Conservation (phyloP, 2,329 filamentous ascomycete species). For the Pestalotiopsis fici region DNA sequence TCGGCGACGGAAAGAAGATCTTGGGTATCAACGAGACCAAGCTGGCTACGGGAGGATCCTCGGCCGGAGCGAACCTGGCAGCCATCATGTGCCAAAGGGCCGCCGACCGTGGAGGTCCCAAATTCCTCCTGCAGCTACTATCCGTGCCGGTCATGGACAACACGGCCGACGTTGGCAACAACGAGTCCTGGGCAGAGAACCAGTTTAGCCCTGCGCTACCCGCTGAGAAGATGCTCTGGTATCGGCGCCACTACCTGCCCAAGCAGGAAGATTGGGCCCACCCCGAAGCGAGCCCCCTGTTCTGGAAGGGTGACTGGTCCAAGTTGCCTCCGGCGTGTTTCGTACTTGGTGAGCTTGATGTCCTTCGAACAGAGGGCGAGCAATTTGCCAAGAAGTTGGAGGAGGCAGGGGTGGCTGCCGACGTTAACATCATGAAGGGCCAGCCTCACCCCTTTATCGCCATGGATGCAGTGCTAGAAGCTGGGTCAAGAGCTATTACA, state of each 20-base stretch:
- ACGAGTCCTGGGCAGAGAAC: slow-evolving; percentile 49
- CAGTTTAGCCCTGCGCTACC: slow-evolving; percentile 53
- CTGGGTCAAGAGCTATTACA: slow-evolving; percentile 51
- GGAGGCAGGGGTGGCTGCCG: slow-evolving; percentile 45
- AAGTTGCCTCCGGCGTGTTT: slow-evolving; percentile 51
- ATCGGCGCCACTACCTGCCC: slow-evolving; percentile 58
- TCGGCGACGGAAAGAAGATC: slow-evolving; percentile 23
- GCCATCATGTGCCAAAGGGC: slow-evolving; percentile 54
- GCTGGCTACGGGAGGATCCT: slow-evolving; percentile 50
- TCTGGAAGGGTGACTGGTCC: slow-evolving; percentile 51
- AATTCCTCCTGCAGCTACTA: slow-evolving; percentile 51
- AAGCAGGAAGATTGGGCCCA: slow-evolving; percentile 43
- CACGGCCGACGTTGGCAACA: slow-evolving; percentile 46
- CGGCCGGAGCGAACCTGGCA: slow-evolving; percentile 54
- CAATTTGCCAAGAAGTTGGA: slow-evolving; percentile 49
- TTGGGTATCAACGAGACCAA: slow-evolving; percentile 42
- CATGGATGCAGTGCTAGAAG: slow-evolving; percentile 56
- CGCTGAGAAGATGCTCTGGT: slow-evolving; percentile 62
- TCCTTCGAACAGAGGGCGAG: slow-evolving; percentile 55
- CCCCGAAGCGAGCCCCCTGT: slow-evolving; percentile 55
- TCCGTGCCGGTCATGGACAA: slow-evolving; percentile 61
- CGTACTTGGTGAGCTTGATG: slow-evolving; percentile 56
- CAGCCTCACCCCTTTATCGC: slow-evolving; percentile 61
- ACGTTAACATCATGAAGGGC: slow-evolving; percentile 51
- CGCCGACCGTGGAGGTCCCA: slow-evolving; percentile 30